These are phyloP conservation scores for Grammothele lineata DNA, from an alignment of 768 basidiomycete species.

Conservation along the genomic window DNA sequence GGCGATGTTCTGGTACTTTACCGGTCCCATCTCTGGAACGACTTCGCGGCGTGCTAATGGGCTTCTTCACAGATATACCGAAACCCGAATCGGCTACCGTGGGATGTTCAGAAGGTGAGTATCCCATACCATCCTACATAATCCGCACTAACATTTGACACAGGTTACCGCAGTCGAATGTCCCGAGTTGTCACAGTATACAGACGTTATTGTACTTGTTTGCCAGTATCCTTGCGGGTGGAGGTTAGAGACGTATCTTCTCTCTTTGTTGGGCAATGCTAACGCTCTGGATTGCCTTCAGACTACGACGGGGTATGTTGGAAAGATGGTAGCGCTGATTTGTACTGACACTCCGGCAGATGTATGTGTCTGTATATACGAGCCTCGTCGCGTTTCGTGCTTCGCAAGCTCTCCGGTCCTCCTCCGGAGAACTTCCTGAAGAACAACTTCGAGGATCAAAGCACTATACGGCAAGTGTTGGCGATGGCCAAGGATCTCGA, in stretches of 20 bases:
- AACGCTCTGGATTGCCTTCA: conserved; percentile 32
- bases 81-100: conserved; percentile 69
- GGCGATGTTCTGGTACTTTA: conserved; percentile 61
- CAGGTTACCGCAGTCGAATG: conserved; percentile 59
- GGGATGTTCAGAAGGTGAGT: conserved; percentile 64
- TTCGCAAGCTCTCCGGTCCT: conserved; percentile 48
- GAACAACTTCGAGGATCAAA: conserved; percentile 47
- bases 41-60: too few relatives aligned
- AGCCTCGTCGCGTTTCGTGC: conserved; percentile 38
- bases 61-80: conserved; percentile 35
- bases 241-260: conserved; percentile 48
- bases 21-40: background rate
- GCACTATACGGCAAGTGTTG: conserved; percentile 39
- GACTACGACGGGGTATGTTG: conserved; percentile 76
- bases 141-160: background rate
- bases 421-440: conserved; percentile 38
- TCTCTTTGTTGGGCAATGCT: background rate
- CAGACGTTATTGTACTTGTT: conserved; percentile 63
- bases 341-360: conserved; percentile 12
- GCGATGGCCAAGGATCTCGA: conserved; percentile 36
- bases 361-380: conserved; percentile 22
- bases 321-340: conserved; percentile 6
- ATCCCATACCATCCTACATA: background rate
- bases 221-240: conserved; percentile 68
- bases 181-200: conserved; percentile 40